Percentiles rank a stretch among this genome's conserved stretches.
These are phyloP conservation scores for Hyaloscypha bicolor DNA, from an alignment of 495 filamentous ascomycete genomes.

Conservation along the genomic window DNA sequence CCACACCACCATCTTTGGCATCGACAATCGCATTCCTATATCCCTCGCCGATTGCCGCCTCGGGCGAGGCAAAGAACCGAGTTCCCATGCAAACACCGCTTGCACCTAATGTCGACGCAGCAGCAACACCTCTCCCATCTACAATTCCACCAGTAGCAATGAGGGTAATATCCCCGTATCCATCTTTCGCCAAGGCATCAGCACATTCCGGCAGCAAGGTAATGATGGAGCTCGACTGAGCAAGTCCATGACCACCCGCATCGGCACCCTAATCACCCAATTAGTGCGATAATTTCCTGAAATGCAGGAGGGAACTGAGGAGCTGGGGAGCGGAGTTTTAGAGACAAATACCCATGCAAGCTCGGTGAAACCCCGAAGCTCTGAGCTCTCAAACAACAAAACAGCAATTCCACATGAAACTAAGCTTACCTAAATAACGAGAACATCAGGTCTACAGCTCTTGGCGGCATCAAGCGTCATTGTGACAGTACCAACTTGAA, in stretches of 20 bases:
- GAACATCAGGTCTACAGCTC: conserved; percentile 55
- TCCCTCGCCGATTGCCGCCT: conserved; percentile 56
- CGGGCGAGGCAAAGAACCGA: conserved; percentile 58
- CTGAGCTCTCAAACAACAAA: too few species aligned
- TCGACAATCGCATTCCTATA: conserved; percentile 60
- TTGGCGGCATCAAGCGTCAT: conserved; percentile 52
- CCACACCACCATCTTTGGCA: conserved; percentile 62
- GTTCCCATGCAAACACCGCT: conserved; percentile 64
- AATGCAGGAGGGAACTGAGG: too few species aligned
- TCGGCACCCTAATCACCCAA: conserved; percentile 51
- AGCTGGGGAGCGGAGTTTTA: too few species aligned
- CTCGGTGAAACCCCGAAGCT: too few species aligned
- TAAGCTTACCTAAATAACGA: conserved; percentile 60
- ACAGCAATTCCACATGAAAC: too few species aligned
- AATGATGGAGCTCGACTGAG: conserved; percentile 45
- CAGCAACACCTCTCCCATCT: conserved; percentile 60
- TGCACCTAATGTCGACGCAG: conserved; percentile 63
- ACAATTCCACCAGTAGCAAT: conserved; percentile 69
- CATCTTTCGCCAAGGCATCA: conserved; percentile 45
- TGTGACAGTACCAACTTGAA: conserved; percentile 64
- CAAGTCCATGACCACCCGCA: conserved; percentile 69
- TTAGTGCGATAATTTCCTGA: too few species aligned
- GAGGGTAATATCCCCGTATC: conserved; percentile 46
- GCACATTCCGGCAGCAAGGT: conserved; percentile 42
- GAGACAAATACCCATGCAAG: too few species aligned